These are phyloP conservation scores for Zarea fungicola DNA, from an alignment of 2,329 filamentous ascomycete species.

Conservation along the genomic window DNA sequence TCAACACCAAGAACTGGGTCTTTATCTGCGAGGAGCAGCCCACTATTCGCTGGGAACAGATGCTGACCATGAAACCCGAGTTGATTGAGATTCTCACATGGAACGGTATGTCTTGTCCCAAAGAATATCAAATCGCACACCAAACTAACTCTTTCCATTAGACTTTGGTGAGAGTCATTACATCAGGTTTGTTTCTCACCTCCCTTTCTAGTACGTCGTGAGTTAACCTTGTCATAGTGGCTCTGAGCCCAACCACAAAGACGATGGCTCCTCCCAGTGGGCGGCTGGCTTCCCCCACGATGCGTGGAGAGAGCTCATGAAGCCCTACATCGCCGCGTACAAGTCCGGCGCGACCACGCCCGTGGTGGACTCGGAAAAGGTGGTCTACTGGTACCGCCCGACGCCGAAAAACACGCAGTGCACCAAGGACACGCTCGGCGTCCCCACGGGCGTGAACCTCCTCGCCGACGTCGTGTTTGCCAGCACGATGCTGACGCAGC, in stretches of 20 bases:
- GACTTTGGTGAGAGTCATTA: constrained; percentile 22
- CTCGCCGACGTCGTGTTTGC: constrained; percentile 20
- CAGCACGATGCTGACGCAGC: constrained; percentile 18
- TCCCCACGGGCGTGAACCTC: constrained; percentile 17
- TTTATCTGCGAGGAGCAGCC: constrained; percentile 21
- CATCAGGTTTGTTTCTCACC: constrained; percentile 14
- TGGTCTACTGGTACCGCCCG: constrained; percentile 22
- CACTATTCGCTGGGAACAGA: constrained; percentile 19
- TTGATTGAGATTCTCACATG: constrained; percentile 20
- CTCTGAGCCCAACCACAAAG: constrained; percentile 26
- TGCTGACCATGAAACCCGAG: constrained; percentile 19
- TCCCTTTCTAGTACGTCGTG: too few species aligned
- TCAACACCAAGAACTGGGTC: constrained; percentile 21
- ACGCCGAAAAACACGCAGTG: constrained; percentile 17
- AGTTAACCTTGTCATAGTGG: constrained; percentile 11
- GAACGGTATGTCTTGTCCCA: constrained; percentile 16
- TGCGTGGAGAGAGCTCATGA: constrained; percentile 18
- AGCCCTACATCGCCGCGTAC: constrained; percentile 20
- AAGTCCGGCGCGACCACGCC: constrained; percentile 17
- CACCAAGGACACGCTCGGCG: constrained; percentile 17
- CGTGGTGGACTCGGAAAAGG: constrained; percentile 19
- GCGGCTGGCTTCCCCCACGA: constrained; percentile 39
- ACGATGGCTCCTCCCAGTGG: constrained; percentile 42
- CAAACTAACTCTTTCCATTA: background rate
- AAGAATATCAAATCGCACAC: background rate